phyloP scores from a whole-genome alignment of 202 grass and related monocot genomes.

The Panicum virgatum region DNA sequence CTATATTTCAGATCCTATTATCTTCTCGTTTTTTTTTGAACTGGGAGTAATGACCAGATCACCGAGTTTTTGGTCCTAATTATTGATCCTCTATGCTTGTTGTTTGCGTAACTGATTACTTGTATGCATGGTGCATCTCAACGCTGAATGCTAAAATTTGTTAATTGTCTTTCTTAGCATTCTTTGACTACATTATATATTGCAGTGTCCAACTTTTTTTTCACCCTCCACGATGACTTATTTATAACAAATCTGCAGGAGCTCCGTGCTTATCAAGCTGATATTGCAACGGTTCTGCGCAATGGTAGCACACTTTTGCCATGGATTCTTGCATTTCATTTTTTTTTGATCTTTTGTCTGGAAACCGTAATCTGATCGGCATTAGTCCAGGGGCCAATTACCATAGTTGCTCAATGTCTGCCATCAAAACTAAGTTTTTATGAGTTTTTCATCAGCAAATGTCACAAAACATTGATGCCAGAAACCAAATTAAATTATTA shows the following conservation, averaged over 20 bases:
- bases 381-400: background rate
- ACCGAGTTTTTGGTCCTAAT: too few species aligned
- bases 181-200: conserved; percentile 24
- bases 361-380: background rate
- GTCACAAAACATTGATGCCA: background rate
- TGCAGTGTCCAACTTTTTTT: background rate
- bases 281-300: conserved; percentile 92
- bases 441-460: background rate
- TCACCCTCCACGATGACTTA: conserved; percentile 25
- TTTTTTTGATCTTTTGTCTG: background rate
- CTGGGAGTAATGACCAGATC: background rate
- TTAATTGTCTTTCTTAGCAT: conserved; percentile 6
- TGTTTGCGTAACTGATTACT: background rate
- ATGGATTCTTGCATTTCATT: conserved; percentile 23
- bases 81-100: background rate
- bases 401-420: background rate
- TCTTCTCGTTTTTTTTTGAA: background rate
- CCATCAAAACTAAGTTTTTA: conserved; percentile 11
- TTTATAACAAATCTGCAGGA: conserved; percentile 60
- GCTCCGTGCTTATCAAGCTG: conserved; percentile 95
- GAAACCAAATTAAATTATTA: background rate
- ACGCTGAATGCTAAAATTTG: background rate
- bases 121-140: conserved; percentile 2
- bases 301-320: conserved; percentile 64
- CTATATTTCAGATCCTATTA: background rate